Conservation (phyloP, 1,139 yeast species). For the Nakaseomyces nivariensis region DNA sequence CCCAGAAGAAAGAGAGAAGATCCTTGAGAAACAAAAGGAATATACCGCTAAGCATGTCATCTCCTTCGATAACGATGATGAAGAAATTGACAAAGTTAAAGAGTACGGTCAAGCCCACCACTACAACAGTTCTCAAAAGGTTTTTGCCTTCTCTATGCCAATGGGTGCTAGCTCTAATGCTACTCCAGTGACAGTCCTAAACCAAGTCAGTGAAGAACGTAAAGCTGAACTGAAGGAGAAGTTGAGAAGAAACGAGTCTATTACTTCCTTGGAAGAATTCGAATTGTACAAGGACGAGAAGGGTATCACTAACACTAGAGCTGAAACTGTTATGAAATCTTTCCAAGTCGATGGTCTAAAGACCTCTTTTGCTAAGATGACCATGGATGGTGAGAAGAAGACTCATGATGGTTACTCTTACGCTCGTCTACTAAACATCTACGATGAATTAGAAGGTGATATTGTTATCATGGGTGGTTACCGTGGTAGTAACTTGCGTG, state of each 20-base stretch:
- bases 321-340: constrained; percentile 59
- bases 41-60: neutral
- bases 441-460: constrained; percentile 58
- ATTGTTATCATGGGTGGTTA: constrained; percentile 78
- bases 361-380: constrained; percentile 15
- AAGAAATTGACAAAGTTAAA: constrained; percentile 7
- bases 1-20: neutral
- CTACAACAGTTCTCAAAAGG: constrained; percentile 26
- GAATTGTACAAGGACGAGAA: constrained; percentile 44
- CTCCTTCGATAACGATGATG: constrained; percentile 4
- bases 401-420: constrained; percentile 27
- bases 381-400: constrained; percentile 14
- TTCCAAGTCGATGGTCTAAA: constrained; percentile 38
- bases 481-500: constrained; percentile 74
- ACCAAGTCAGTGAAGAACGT: constrained; percentile 3
- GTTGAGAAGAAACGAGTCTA: constrained; percentile 46
- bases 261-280: constrained; percentile 58
- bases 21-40: neutral
- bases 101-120: constrained; percentile 5
- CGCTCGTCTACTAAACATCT: constrained; percentile 30
- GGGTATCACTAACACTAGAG: constrained; percentile 55
- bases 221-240: constrained; percentile 37
- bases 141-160: constrained; percentile 37
- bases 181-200: constrained; percentile 1
- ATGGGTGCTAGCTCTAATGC: constrained; percentile 32